Percentiles rank a stretch among this genome's conserved stretches.
phyloP scores from a whole-genome alignment of 2,329 filamentous ascomycete species.

The Dothistroma pini region DNA sequence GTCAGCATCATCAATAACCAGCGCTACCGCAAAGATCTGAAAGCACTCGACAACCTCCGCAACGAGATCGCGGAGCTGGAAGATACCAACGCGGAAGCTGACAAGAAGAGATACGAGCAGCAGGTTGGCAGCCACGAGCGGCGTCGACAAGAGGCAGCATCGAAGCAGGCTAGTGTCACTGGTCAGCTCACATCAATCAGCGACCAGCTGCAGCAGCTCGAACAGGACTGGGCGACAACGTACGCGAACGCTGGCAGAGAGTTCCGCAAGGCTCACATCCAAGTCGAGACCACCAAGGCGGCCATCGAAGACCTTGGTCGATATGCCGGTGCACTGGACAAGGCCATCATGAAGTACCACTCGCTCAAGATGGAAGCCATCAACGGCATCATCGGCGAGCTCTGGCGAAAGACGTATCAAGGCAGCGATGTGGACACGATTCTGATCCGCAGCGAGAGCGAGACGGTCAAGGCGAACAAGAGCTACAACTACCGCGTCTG shows the following conservation, averaged over 20 bases:
- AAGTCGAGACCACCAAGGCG: conserved; percentile 85
- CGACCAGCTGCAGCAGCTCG: conserved; percentile 67
- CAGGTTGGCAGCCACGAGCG: conserved; percentile 67
- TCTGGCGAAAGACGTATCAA: conserved; percentile 97
- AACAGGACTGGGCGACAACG: conserved; percentile 77
- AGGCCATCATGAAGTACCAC: conserved; percentile 97
- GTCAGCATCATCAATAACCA: conserved; percentile 87
- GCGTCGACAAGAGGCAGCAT: conserved; percentile 64
- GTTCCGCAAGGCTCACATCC: conserved; percentile 85
- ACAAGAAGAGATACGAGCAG: conserved; percentile 68
- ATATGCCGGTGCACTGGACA: conserved; percentile 80
- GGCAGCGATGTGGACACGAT: conserved; percentile 97
- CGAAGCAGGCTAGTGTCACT: conserved; percentile 69
- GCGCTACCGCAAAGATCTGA: conserved; percentile 72
- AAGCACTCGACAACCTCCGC: conserved; percentile 63
- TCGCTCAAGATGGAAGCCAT: conserved; percentile 97
- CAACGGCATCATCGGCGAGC: conserved; percentile 87
- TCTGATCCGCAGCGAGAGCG: conserved; percentile 81
- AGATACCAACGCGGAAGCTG: conserved; percentile 73
- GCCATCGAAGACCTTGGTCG: conserved; percentile 85
- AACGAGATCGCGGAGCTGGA: conserved; percentile 71
- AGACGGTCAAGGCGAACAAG: conserved; percentile 68
- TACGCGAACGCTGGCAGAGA: conserved; percentile 77
- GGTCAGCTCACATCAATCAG: conserved; percentile 82
- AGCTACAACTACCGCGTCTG: conserved; percentile 95